These are phyloP conservation scores for Isochrysis galbana DNA, from an alignment of 78 protist genomes.

Conservation along the genomic window DNA sequence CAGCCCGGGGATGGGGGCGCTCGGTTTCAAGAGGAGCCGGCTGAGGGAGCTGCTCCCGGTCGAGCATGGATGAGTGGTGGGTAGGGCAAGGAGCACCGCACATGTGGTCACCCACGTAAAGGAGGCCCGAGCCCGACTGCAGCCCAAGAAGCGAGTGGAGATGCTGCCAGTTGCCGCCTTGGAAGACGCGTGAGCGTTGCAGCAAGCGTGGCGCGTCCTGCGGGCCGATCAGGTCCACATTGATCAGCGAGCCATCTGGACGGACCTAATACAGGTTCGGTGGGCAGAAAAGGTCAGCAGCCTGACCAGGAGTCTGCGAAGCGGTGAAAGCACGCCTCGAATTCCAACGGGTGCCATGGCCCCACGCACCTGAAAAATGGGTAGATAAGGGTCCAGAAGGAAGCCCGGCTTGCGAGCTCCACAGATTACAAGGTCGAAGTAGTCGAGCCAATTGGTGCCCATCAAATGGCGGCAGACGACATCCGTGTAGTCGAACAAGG, in stretches of 20 bases:
- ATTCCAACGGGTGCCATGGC: too few species aligned
- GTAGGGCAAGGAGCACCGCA: not conserved
- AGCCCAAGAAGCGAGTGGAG: slow-evolving; percentile 39
- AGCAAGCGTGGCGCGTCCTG: not conserved
- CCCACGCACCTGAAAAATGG: slow-evolving; percentile 28
- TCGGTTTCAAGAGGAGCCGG: too few species aligned
- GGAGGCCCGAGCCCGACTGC: not conserved
- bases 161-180: slow-evolving; percentile 49
- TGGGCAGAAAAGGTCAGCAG: too few species aligned
- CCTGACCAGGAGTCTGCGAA: too few species aligned
- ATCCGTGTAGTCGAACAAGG: slow-evolving; percentile 47
- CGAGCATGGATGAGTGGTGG: too few species aligned
- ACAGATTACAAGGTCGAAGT: slow-evolving; percentile 39
- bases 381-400: slow-evolving; percentile 30
- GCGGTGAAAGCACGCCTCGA: too few species aligned
- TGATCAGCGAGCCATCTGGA: not conserved
- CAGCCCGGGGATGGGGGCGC: too few species aligned
- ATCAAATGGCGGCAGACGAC: slow-evolving; percentile 2
- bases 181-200: slow-evolving; percentile 21
- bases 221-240: slow-evolving; percentile 10
- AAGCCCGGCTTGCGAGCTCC: slow-evolving; percentile 51
- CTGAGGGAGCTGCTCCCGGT: too few species aligned
- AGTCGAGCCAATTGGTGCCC: slow-evolving; percentile 29
- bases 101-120: slow-evolving; percentile 61
- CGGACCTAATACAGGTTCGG: not conserved